A percentile compares a stretch with the other conserved stretches of the same genome.
phyloP scores from a whole-genome alignment of 768 basidiomycete species.

The Naganishia randhawae region DNA sequence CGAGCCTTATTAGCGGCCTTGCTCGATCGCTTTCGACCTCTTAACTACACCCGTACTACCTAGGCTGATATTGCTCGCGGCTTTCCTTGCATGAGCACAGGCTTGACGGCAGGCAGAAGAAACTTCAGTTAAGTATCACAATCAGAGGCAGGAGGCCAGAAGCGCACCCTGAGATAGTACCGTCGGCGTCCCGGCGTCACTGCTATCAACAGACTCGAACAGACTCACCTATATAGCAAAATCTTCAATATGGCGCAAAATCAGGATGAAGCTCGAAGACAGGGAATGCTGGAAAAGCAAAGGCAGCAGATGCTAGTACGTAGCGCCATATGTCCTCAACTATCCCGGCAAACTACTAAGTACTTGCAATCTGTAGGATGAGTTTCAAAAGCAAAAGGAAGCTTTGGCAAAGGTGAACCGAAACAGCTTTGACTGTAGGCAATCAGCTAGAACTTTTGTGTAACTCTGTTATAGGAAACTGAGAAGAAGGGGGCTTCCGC shows the following conservation, averaged over 20 bases:
- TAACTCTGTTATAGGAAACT: slow-evolving; percentile 60
- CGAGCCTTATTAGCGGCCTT: background rate
- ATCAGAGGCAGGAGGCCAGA: too few species aligned
- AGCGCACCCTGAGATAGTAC: too few species aligned
- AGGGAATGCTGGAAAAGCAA: slow-evolving; percentile 55
- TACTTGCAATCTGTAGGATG: background rate
- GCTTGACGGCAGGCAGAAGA: background rate
- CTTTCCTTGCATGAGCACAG: too few species aligned
- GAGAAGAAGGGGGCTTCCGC: slow-evolving; percentile 81
- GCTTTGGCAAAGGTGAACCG: slow-evolving; percentile 19
- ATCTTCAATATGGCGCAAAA: slow-evolving; percentile 62
- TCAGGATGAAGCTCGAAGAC: slow-evolving; percentile 77
- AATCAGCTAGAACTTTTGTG: background rate
- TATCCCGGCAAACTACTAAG: background rate
- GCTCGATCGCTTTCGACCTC: slow-evolving; percentile 1
- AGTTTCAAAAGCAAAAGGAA: slow-evolving; percentile 28
- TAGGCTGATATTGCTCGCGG: too few species aligned
- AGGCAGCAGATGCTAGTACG: slow-evolving; percentile 20
- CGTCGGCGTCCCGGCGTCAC: background rate
- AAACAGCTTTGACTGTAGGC: background rate
- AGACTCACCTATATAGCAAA: background rate
- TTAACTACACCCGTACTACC: background rate
- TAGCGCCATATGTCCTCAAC: background rate
- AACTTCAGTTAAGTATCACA: background rate
- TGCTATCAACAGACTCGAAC: background rate